phyloP scores from a whole-genome alignment of 352 stramenopile genomes.

The Pythium aquatile region DNA sequence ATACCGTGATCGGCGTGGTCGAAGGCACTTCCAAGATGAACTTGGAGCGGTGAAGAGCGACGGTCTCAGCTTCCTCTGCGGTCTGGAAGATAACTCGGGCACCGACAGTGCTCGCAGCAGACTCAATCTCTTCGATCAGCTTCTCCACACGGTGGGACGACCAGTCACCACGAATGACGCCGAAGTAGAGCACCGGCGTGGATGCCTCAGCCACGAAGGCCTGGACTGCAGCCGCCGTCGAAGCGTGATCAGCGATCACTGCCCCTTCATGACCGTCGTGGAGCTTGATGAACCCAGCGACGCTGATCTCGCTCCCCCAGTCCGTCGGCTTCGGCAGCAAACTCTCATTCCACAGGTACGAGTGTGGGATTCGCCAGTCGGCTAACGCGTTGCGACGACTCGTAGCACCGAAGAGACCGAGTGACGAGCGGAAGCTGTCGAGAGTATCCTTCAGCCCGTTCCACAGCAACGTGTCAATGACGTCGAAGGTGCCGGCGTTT shows the following conservation, averaged over 20 bases:
- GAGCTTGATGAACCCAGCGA: constrained; percentile 54
- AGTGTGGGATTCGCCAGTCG: constrained; percentile 62
- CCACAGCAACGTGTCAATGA: constrained; percentile 55
- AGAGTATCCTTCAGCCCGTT: constrained; percentile 42
- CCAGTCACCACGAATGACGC: constrained; percentile 50
- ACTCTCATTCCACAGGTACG: constrained; percentile 66
- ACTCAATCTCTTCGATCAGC: constrained; percentile 42
- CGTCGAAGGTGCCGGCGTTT: constrained; percentile 57
- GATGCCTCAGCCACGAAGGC: constrained; percentile 32
- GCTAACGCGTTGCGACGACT: constrained; percentile 35
- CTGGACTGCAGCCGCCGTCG: constrained; percentile 13
- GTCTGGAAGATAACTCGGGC: constrained; percentile 67
- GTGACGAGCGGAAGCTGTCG: constrained; percentile 52
- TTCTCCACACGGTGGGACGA: constrained; percentile 37
- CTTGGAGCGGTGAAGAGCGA: constrained; percentile 31
- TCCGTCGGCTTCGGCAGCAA: constrained; percentile 61
- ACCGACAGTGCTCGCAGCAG: constrained; percentile 33
- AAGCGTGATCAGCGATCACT: constrained; percentile 12
- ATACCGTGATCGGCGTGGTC: constrained; percentile 34
- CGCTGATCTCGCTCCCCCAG: constrained; percentile 53
- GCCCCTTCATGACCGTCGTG: constrained; percentile 18
- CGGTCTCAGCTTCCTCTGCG: constrained; percentile 33
- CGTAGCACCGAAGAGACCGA: constrained; percentile 49
- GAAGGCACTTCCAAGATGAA: constrained; percentile 50
- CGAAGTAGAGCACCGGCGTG: constrained; percentile 48